Conservation (phyloP, 1,139 yeast species). For the Eremothecium cymbalariae region DNA sequence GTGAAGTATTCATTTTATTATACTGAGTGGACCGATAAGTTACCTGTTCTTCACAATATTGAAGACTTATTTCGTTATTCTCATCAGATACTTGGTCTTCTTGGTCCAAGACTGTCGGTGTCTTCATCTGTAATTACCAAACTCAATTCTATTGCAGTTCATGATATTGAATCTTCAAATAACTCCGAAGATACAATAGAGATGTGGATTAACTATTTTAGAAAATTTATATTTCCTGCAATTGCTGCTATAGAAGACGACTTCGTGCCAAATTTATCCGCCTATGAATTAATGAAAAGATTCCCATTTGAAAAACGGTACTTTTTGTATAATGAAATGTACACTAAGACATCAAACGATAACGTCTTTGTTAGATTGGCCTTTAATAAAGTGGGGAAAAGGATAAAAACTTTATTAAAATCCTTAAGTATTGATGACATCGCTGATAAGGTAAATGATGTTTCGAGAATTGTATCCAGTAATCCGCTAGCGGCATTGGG, state of each 20-base stretch:
- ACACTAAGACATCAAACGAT: slow-evolving; percentile 46
- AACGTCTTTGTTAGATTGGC: slow-evolving; percentile 54
- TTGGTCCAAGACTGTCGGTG: slow-evolving; percentile 48
- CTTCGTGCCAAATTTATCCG: slow-evolving; percentile 54
- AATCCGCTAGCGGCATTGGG: slow-evolving; percentile 76
- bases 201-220: slow-evolving; percentile 54
- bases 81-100: slow-evolving; percentile 44
- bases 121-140: slow-evolving; percentile 46
- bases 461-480: slow-evolving; percentile 67
- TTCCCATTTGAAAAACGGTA: slow-evolving; percentile 62
- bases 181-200: slow-evolving; percentile 29
- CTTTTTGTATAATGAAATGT: slow-evolving; percentile 77
- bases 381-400: slow-evolving; percentile 65
- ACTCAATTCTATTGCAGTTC: slow-evolving; percentile 50
- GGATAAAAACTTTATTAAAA: slow-evolving; percentile 73
- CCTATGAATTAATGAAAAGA: slow-evolving; percentile 45
- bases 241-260: slow-evolving; percentile 54
- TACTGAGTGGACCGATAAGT: slow-evolving; percentile 39
- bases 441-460: slow-evolving; percentile 62
- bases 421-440: slow-evolving; percentile 84
- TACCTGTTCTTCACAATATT: slow-evolving; percentile 36
- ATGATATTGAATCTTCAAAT: slow-evolving; percentile 30
- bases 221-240: slow-evolving; percentile 63
- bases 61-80: slow-evolving; percentile 43
- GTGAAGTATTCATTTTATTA: slow-evolving; percentile 41